Base-by-base conservation (phyloP, 208 protist species). In the Sergeia podlipaevii region DNA sequence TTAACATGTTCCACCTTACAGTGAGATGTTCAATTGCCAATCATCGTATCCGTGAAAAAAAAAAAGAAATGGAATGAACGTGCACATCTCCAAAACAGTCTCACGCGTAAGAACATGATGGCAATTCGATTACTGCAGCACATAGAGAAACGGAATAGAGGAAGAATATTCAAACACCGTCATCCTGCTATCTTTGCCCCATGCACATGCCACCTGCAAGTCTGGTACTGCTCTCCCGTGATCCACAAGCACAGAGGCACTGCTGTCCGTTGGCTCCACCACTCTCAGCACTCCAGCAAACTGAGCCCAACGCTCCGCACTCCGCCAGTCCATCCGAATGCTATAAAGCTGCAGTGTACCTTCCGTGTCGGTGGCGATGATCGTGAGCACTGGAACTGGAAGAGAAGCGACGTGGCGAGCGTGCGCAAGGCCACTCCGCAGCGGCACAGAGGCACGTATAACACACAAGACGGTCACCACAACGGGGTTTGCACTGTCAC, bases 331-430 rank as follows among this genome's bases (percentile, higher is more conserved):
- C 85, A 89, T 89, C 30, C 80, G 73, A 8, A 84, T 54, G 53
- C 80, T 92, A 73, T 89, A 80, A 10, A 92, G 60, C 13, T 75
- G 61, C 23, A 92, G 30, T 3, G 74, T 79, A 7, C 85, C 85
- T 42, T 86, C 70, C 36, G 48, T 53, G 46, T 83, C 74, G 8
- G 68, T 71, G 13, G 74, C 42, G 71, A 86, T 89, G 7, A 89
- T 39, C 2, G 72, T 80, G 11, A 92, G 63, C 15, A 87, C 39
- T 4, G 83, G 77, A 2, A 67, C 44, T 1, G 65, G 24, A 15
- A 80, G 60, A 38, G 50, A n/a, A 54, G 48, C 42, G 33, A 65
- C 30, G 30, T 43, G 24, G 47, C 60, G 57, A 52, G 69, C 51
- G 24, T 56, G 52, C 34, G 56, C 44, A 33, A 57, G 60, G 57